Evolutionary conservation across 192 early-diverging fungal species (phyloP).

Genomic region (Coemansia erecta): DNA sequence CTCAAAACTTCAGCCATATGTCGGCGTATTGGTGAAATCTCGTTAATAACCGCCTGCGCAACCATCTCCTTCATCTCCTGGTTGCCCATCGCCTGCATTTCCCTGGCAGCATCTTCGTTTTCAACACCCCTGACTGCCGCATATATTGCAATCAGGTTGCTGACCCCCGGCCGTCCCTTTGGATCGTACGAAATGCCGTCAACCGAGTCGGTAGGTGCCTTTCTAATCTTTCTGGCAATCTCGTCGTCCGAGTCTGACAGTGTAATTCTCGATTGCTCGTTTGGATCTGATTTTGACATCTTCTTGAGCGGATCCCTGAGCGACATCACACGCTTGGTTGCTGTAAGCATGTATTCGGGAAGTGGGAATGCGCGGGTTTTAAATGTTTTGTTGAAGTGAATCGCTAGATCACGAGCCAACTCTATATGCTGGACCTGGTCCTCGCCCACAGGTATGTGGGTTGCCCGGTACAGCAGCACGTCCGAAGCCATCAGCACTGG

Average conservation of each 20-base stretch:
- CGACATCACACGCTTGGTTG: conserved; percentile 82
- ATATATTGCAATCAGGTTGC: conserved; percentile 81
- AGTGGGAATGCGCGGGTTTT: conserved; percentile 63
- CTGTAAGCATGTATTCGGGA: conserved; percentile 61
- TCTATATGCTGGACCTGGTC: conserved; percentile 93
- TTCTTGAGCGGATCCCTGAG: conserved; percentile 71
- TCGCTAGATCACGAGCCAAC: conserved; percentile 74
- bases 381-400: conserved; percentile 73
- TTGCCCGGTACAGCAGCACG: conserved; percentile 80
- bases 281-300: conserved; percentile 87
- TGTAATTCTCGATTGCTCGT: conserved; percentile 70
- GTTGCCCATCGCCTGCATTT: conserved; percentile 52
- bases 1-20: conserved; percentile 58
- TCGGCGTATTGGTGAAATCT: conserved; percentile 64
- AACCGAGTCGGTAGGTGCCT: conserved; percentile 68
- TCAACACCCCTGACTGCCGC: conserved; percentile 51
- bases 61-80: conserved; percentile 74
- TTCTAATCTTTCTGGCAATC: conserved; percentile 67
- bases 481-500: conserved; percentile 92
- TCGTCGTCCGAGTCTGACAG: conserved; percentile 66
- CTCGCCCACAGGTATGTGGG: conserved; percentile 87
- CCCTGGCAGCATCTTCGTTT: conserved; percentile 45
- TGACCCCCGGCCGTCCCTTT: conserved; percentile 69
- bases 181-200: conserved; percentile 72
- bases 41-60: conserved; percentile 60